A percentile compares a stretch with the other conserved stretches of the same genome.
These are phyloP conservation scores for Vitis rotundifolia DNA, from an alignment of 164 flowering plant species.

Conservation along the genomic window DNA sequence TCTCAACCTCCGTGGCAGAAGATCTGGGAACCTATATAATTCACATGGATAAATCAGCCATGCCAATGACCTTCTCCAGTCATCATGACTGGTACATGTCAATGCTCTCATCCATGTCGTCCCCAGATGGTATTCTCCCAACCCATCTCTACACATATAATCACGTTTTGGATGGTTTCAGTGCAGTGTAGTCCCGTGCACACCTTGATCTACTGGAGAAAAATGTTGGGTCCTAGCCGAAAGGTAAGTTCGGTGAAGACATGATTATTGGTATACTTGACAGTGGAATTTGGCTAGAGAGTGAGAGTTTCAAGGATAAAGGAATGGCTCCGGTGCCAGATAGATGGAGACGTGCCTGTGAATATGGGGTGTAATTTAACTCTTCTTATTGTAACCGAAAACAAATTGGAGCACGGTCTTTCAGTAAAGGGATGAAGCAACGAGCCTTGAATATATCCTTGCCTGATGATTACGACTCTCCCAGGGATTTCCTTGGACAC, in stretches of 20 bases:
- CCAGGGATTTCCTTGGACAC: too few species aligned
- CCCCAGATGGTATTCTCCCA: conserved; percentile 14
- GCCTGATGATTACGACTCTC: not conserved
- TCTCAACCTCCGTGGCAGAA: conserved; percentile 4
- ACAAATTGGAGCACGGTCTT: conserved; percentile 38
- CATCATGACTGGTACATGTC: conserved; percentile 30
- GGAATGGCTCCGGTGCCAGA: conserved; percentile 41
- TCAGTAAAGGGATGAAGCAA: conserved; percentile 36
- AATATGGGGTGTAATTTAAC: conserved; percentile 29
- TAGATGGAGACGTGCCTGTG: conserved; percentile 44
- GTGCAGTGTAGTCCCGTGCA: conserved; percentile 21
- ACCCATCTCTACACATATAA: conserved; percentile 33
- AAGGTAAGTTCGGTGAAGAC: conserved; percentile 29
- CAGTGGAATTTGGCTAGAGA: conserved; percentile 47
- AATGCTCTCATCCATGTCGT: conserved; percentile 22
- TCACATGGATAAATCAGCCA: conserved; percentile 31
- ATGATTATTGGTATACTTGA: conserved; percentile 42
- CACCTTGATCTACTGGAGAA: conserved; percentile 21
- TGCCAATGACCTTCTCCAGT: conserved; percentile 22
- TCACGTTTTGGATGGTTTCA: conserved; percentile 34
- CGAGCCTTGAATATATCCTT: conserved; percentile 12
- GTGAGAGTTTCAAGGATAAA: conserved; percentile 33
- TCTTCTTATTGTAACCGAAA: conserved; percentile 43
- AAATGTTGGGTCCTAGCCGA: conserved; percentile 29
- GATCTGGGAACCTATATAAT: conserved; percentile 28